A percentile compares a stretch with the other conserved stretches of the same genome.
Conservation (phyloP, 2,329 filamentous ascomycete genomes). For the Fusarium fujikuroi region DNA sequence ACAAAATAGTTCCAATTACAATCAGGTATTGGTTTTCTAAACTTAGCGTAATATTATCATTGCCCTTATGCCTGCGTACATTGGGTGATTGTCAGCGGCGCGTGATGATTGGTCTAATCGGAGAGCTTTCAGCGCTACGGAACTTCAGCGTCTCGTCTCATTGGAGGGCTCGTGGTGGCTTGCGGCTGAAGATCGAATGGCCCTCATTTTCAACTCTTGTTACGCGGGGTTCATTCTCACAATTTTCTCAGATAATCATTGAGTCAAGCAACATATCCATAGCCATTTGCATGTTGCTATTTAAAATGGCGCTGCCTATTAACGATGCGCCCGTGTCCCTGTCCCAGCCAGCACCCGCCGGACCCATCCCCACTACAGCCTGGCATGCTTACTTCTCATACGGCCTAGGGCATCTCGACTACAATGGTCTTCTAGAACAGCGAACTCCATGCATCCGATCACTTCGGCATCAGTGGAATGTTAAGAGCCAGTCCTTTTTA, state of each 20-base stretch:
- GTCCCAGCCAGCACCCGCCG: neutral
- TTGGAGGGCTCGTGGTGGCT: neutral
- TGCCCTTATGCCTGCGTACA: too few relatives aligned
- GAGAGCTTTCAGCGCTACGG: neutral
- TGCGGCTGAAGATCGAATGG: neutral
- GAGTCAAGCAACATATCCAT: too few relatives aligned
- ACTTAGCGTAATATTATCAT: too few relatives aligned
- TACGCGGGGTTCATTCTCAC: neutral
- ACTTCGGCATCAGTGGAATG: neutral
- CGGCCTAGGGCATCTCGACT: neutral
- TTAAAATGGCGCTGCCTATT: neutral
- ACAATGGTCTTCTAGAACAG: neutral
- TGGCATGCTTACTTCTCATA: neutral
- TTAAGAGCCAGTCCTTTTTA: neutral
- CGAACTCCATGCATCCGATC: neutral
- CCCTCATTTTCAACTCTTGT: neutral
- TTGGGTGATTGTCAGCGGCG: too few relatives aligned
- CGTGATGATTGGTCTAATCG: too few relatives aligned
- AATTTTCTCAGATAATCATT: too few relatives aligned
- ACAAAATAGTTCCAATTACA: neutral
- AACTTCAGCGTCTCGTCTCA: neutral
- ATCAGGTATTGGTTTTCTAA: accelerated
- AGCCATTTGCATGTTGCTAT: too few relatives aligned
- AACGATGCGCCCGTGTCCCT: neutral
- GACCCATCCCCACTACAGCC: neutral